A percentile compares a stretch with the other conserved stretches of the same genome.
These are phyloP conservation scores for Pseudocercospora macadamiae DNA, from an alignment of 2,329 filamentous ascomycete genomes.

Conservation along the genomic window DNA sequence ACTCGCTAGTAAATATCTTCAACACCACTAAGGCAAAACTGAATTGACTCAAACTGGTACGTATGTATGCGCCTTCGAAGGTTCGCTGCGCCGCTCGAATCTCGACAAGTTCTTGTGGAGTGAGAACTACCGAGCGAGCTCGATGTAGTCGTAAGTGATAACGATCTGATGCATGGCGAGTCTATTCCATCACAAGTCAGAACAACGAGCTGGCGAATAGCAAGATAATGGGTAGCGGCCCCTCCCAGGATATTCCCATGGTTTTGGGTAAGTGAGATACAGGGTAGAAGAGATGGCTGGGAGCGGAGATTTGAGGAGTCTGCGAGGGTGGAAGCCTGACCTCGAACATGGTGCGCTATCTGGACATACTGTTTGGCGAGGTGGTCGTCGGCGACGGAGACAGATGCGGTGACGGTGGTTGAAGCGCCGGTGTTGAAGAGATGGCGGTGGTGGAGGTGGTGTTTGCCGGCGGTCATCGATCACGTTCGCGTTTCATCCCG, in stretches of 20 bases:
- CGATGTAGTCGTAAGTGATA: slow-evolving; percentile 82
- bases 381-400: not conserved
- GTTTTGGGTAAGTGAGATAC: not conserved
- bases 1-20: slow-evolving; percentile 95
- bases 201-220: not conserved
- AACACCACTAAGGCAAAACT: slow-evolving; percentile 92
- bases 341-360: slow-evolving; percentile 31
- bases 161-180: slow-evolving; percentile 67
- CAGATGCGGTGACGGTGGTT: not conserved
- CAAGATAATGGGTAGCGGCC: not conserved
- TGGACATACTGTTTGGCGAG: slow-evolving; percentile 10
- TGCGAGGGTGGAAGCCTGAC: slow-evolving; percentile 18
- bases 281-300: not conserved
- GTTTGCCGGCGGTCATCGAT: no score
- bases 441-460: not conserved
- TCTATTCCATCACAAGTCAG: slow-evolving; percentile 38
- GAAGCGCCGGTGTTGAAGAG: not conserved
- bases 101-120: slow-evolving; percentile 84
- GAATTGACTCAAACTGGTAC: slow-evolving; percentile 92
- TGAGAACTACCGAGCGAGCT: slow-evolving; percentile 80
- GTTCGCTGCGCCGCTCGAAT: slow-evolving; percentile 93
- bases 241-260: slow-evolving; percentile 9
- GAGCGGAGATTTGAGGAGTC: slow-evolving; percentile 2
- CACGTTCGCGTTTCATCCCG: no score
- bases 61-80: slow-evolving; percentile 95